Base-by-base conservation (phyloP, 225 moss, liverwort and hornwort species). In the Bryoerythrophyllum caledonicum region DNA sequence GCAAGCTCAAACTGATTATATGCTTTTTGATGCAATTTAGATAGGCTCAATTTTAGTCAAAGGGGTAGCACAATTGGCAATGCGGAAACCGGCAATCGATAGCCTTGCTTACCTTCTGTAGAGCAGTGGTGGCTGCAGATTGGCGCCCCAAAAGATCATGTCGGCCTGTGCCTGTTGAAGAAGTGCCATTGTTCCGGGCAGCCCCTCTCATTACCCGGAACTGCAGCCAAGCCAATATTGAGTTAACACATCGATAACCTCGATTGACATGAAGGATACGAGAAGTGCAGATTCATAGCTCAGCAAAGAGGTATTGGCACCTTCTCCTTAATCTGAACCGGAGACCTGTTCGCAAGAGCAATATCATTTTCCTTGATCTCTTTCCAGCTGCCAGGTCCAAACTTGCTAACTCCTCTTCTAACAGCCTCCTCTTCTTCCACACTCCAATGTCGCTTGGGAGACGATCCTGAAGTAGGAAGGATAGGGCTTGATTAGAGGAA, bases 391-490 rank as follows among this genome's bases (percentile, higher is more conserved):
- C 86, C 84, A 51, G 68, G 63, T 63, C 84, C 89, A 38, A 89
- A 86, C 67, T 82, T 86, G 10, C 59, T 48, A 26, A 82, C 69
- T 25, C 87, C 89, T 8, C 61, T 70, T 55, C 71, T 68, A 6
- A 82, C 21, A 60, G 89, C 82, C 60, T 82, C 82, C 63, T 80
- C 89, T 80, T 89, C 89, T 60, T 89, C 87, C 25, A 62, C 67
- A 74, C 59, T 87, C 89, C 87, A 78, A 24, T 68, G 74, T 58
- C 80, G 71, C 23, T 63, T 64, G 19, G 70, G 63, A 13, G 19
- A 66, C 65, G 55, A 62, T 65, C 51, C 86, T 82, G 75, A 41
- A 49, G 54, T 10, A 25, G 15, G 11, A 27, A 28, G 21, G 28
- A 51, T n/a, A 43, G 34, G 8, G 14, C 23, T 3, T 32, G 10